Evolutionary conservation across 2,329 filamentous ascomycete genomes (phyloP), one percentile per base, ranked within the genome.

Genomic region (Cercospora berteroae): DNA sequence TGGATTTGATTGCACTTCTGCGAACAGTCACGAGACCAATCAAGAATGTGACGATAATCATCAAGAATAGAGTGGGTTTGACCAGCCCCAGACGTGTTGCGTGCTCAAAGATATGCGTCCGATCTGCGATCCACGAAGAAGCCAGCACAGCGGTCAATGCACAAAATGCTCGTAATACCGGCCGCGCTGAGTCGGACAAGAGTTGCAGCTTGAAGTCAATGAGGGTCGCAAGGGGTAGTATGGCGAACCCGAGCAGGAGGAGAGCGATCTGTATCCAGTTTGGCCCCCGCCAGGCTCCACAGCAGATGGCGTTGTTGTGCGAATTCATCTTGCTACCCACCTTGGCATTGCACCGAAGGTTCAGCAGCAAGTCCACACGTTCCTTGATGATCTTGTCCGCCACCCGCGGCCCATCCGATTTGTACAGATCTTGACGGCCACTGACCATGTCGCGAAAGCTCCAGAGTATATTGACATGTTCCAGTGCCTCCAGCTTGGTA

Each of bases 41-140:
- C 5, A 80, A 18, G 12, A 79, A 78, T 7, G 75, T 62, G 27
- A 77, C 23, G 4, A 74, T 16, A 18, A 76, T 71, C 56, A 75
- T 65, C n/a, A 66, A 67, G 58, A 74, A 76, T 29, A 79, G 72
- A 61, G 69, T 66, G 29, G 76, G 59, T 67, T 82, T 81, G 25
- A 80, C 76, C 60, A 68, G 69, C 50, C 68, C 66, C 20, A 77
- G 77, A 70, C 85, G 86, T 12, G 83, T 80, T 2, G 78, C 74
- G 72, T 88, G 87, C 64, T 83, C 79, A 72, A 88, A 83, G 1
- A 84, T 70, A 36, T 83, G 81, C 2, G 84, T 85, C 18, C 86
- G 81, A 72, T 89, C 87, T 16, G 84, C 81, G 23, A 83, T 76
- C 74, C 82, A 86, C 16, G 77, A 67, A 4, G 79, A 62, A 2